Evolutionary conservation across 768 basidiomycete species (phyloP).

Genomic region (Macrolepiota fuliginosa): DNA sequence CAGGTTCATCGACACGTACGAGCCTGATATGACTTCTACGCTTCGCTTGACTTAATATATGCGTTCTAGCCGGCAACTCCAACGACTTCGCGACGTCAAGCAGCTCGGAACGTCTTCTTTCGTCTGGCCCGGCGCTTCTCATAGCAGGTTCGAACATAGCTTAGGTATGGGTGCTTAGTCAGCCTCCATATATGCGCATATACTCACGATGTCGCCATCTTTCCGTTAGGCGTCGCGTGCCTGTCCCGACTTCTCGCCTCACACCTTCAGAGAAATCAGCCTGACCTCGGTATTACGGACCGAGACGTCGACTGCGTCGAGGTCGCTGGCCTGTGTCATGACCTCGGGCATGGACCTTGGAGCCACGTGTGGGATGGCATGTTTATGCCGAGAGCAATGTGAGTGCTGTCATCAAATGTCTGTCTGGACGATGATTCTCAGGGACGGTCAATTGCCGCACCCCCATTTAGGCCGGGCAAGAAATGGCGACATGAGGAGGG

Average conservation of each 20-base stretch:
- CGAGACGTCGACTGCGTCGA: conserved; percentile 77
- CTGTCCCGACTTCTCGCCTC: conserved; percentile 64
- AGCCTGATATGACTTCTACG: conserved; percentile 3
- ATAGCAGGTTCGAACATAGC: conserved; percentile 82
- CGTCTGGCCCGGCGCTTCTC: conserved; percentile 77
- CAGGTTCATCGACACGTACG: conserved; percentile 69
- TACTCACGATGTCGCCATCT: neutral
- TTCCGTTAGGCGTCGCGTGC: conserved; percentile 62
- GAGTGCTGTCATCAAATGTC: conserved; percentile 30
- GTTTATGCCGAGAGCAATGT: conserved; percentile 72
- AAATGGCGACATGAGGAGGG: conserved; percentile 77
- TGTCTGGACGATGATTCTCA: neutral
- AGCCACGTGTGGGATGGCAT: conserved; percentile 78
- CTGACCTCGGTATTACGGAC: conserved; percentile 60
- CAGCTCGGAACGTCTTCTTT: conserved; percentile 77
- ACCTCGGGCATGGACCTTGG: conserved; percentile 85
- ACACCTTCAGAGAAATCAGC: conserved; percentile 56
- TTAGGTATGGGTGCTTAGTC: conserved; percentile 47
- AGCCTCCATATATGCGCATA: conserved; percentile 1
- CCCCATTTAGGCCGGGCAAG: conserved; percentile 36
- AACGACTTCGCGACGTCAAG: conserved; percentile 73
- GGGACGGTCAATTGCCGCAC: neutral
- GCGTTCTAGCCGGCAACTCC: conserved; percentile 63
- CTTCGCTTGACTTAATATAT: neutral
- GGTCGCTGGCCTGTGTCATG: conserved; percentile 80